Evolutionary conservation across 2,329 filamentous ascomycete species (phyloP).

Genomic region (Colletotrichum viniferum): DNA sequence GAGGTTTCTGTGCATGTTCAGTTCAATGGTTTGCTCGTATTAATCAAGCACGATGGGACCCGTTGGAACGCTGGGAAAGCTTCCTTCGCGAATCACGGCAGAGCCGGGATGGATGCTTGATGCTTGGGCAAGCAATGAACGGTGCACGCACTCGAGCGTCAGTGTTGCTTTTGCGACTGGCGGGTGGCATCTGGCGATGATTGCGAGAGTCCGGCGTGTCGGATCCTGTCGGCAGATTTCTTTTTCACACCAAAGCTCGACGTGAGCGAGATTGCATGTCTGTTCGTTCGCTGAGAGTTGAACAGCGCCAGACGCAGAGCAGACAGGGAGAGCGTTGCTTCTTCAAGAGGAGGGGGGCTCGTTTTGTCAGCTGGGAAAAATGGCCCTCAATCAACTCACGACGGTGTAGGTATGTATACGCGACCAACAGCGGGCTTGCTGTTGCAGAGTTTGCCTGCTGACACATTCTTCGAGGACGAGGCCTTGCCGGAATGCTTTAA

Average conservation of each 20-base stretch:
- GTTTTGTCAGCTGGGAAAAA: neutral
- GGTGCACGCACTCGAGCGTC: neutral
- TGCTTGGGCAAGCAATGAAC: neutral
- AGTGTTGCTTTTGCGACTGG: neutral
- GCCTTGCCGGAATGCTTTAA: neutral
- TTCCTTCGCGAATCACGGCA: neutral
- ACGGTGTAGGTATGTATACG: neutral
- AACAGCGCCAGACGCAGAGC: neutral
- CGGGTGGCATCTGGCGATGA: neutral
- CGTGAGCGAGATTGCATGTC: neutral
- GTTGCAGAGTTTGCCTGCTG: neutral
- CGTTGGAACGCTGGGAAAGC: constrained; percentile 8
- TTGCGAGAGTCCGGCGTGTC: neutral
- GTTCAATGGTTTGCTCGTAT: neutral
- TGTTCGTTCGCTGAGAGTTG: neutral
- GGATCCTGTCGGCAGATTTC: neutral
- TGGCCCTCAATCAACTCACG: neutral
- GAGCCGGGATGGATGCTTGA: neutral
- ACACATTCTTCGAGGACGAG: neutral
- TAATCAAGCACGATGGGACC: constrained; percentile 11
- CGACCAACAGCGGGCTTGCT: neutral
- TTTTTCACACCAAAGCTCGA: neutral
- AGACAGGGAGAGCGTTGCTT: constrained; percentile 2
- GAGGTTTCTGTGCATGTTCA: neutral
- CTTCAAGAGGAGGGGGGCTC: neutral